Evolutionary conservation across 2,329 filamentous ascomycete genomes (phyloP).

Genomic region (Penicillium verrucosum): DNA sequence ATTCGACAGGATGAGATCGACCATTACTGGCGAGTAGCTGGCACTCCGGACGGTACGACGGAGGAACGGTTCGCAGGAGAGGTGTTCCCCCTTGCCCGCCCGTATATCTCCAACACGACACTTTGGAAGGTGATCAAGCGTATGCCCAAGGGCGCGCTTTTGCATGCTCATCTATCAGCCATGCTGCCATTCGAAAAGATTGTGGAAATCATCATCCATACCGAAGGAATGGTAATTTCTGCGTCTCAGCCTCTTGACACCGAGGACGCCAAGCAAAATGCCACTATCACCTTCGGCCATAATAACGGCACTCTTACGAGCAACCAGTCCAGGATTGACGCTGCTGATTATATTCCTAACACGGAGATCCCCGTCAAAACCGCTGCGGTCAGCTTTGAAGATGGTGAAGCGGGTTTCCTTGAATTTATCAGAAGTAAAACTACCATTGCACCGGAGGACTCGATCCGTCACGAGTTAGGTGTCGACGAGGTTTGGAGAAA

Average conservation of each 20-base stretch:
- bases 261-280: background rate
- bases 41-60: constrained; percentile 5
- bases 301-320: background rate
- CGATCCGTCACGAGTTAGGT: background rate
- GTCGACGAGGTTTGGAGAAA: background rate
- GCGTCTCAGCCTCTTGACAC: background rate
- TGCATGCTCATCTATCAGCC: constrained; percentile 79
- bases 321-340: background rate
- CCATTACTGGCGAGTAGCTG: constrained; percentile 17
- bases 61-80: constrained; percentile 62
- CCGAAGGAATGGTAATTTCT: background rate
- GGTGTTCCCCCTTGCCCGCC: constrained; percentile 84
- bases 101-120: constrained; percentile 78
- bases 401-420: background rate
- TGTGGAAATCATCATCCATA: background rate
- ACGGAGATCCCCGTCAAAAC: background rate
- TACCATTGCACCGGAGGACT: background rate
- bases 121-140: constrained; percentile 77
- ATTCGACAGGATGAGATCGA: constrained; percentile 22
- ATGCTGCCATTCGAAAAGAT: constrained; percentile 73
- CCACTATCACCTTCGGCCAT: background rate
- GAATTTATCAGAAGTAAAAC: background rate
- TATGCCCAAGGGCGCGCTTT: constrained; percentile 72
- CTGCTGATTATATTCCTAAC: background rate
- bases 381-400: background rate